A percentile compares a stretch with the other conserved stretches of the same genome.
Evolutionary conservation across 345 rosid species (phyloP).

Genomic region (Raphanus sativus): DNA sequence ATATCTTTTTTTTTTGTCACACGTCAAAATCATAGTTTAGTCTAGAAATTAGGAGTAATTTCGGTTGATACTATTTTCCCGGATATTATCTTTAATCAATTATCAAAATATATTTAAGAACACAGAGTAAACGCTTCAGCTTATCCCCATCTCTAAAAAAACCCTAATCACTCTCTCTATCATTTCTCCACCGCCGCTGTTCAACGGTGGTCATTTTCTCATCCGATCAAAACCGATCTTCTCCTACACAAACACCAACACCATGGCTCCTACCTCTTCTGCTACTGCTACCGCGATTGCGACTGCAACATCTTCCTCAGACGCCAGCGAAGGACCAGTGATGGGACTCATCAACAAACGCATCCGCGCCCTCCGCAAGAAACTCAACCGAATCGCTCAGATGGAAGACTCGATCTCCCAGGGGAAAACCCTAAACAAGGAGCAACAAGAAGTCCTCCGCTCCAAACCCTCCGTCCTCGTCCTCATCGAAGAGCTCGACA

Average conservation of each 20-base stretch:
- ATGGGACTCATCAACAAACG: constrained; percentile 83
- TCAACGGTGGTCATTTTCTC: constrained; percentile 30
- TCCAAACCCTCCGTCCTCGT: constrained; percentile 67
- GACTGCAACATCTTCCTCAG: constrained; percentile 49
- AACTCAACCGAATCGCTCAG: constrained; percentile 69
- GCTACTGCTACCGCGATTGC: background rate
- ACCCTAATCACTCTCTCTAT: constrained; percentile 27
- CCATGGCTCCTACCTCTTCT: constrained; percentile 25
- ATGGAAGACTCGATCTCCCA: constrained; percentile 81
- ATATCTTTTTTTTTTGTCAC: background rate
- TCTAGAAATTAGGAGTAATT: background rate
- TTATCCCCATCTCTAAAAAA: constrained; percentile 29
- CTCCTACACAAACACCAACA: background rate
- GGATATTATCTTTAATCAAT: background rate
- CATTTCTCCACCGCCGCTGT: constrained; percentile 25
- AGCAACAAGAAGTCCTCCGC: constrained; percentile 83
- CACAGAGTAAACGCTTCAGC: constrained; percentile 14
- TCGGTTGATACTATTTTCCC: background rate
- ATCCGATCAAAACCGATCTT: background rate
- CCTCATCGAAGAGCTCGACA: constrained; percentile 84
- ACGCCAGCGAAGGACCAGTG: constrained; percentile 77
- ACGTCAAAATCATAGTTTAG: too few relatives aligned
- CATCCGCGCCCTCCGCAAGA: constrained; percentile 88
- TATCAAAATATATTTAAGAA: constrained; percentile 8
- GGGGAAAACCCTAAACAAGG: constrained; percentile 79